phyloP scores from a whole-genome alignment of 2,329 filamentous ascomycete species.

The Didymella arachidicola region DNA sequence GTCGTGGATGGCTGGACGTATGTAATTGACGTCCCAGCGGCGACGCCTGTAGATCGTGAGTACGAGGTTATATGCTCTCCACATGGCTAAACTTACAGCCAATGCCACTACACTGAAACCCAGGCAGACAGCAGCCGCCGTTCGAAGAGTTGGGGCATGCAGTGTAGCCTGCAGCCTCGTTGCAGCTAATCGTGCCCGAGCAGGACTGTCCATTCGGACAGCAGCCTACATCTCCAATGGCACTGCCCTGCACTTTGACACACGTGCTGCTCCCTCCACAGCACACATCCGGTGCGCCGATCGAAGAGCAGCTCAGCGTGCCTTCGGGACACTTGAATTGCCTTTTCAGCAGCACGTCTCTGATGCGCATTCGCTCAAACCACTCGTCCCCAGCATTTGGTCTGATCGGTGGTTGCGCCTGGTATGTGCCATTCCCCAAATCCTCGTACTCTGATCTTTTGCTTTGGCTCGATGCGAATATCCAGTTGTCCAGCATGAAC shows the following conservation, averaged over 20 bases:
- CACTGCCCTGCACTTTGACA: constrained; percentile 59
- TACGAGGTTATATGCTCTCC: not conserved
- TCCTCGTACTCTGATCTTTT: constrained; percentile 21
- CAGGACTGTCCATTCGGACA: constrained; percentile 73
- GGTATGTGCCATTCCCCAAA: constrained; percentile 33
- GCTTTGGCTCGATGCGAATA: constrained; percentile 49
- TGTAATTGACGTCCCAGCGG: constrained; percentile 40
- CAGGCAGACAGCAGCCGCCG: constrained; percentile 78
- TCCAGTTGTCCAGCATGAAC: constrained; percentile 73
- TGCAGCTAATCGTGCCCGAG: constrained; percentile 69
- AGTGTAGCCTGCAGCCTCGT: constrained; percentile 64
- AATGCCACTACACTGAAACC: constrained; percentile 72
- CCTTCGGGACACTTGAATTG: constrained; percentile 71
- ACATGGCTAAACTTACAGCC: constrained; percentile 66
- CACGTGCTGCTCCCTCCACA: constrained; percentile 73
- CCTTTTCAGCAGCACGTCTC: constrained; percentile 58
- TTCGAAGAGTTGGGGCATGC: constrained; percentile 71
- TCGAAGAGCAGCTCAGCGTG: constrained; percentile 69
- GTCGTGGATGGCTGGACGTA: constrained; percentile 44
- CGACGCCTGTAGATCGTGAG: constrained; percentile 36
- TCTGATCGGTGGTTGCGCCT: constrained; percentile 37
- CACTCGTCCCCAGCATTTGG: constrained; percentile 38
- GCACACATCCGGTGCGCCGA: constrained; percentile 75
- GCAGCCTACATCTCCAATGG: constrained; percentile 75
- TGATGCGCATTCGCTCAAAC: constrained; percentile 50